phyloP scores from a whole-genome alignment of 2,329 filamentous ascomycete genomes.

The Cordyceps militaris region DNA sequence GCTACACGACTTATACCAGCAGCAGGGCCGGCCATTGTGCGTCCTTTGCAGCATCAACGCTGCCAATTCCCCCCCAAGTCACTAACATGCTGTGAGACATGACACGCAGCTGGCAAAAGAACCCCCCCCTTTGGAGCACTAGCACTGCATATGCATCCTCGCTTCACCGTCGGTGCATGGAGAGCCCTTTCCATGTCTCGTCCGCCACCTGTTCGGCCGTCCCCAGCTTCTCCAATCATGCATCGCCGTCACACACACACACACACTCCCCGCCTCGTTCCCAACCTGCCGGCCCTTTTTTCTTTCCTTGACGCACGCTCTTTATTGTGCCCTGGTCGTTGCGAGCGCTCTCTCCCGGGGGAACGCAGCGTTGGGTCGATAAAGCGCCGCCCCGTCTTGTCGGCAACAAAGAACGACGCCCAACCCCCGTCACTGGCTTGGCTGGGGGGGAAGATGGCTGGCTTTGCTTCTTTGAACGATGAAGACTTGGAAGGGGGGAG shows the following conservation, averaged over 20 bases:
- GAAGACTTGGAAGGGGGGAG: neutral
- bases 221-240: neutral
- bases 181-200: neutral
- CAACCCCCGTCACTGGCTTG: neutral
- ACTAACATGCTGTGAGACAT: neutral
- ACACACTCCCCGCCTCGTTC: neutral
- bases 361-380: constrained; percentile 9
- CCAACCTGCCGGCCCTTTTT: neutral
- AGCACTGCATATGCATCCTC: neutral
- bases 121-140: neutral
- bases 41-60: too few species aligned
- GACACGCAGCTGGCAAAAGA: neutral
- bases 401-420: neutral
- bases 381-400: neutral
- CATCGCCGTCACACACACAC: neutral
- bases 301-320: neutral
- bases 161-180: neutral
- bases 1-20: too few species aligned
- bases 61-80: too few species aligned
- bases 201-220: neutral
- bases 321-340: neutral
- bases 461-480: neutral
- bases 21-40: too few species aligned
- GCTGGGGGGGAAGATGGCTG: neutral
- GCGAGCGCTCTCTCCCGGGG: neutral